phyloP scores from a whole-genome alignment of 2,329 filamentous ascomycete species.

The Cercospora sp. region DNA sequence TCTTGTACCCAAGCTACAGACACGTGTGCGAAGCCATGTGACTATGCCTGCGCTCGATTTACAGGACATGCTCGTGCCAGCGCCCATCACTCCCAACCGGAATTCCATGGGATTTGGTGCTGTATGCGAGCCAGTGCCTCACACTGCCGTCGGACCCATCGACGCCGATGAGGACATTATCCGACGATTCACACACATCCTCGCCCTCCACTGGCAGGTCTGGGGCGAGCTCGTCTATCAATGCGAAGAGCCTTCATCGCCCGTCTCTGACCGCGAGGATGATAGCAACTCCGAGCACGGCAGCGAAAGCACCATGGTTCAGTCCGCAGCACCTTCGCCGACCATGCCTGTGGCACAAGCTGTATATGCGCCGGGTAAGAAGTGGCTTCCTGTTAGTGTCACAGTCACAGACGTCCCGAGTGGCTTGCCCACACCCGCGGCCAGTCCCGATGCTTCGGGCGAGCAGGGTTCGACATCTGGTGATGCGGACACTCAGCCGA shows the following conservation, averaged over 20 bases:
- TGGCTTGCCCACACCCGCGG: slow-evolving; percentile 27
- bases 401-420: slow-evolving; percentile 33
- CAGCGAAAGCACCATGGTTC: slow-evolving; percentile 25
- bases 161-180: slow-evolving; percentile 60
- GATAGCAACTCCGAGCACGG: slow-evolving; percentile 27
- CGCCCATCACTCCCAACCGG: slow-evolving; percentile 15
- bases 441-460: slow-evolving; percentile 15
- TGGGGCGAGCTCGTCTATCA: slow-evolving; percentile 76
- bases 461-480: slow-evolving; percentile 5
- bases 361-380: slow-evolving; percentile 33
- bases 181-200: slow-evolving; percentile 76
- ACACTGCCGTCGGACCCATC: slow-evolving; percentile 15
- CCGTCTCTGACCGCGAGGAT: slow-evolving; percentile 22
- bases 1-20: slow-evolving; percentile 40
- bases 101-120: slow-evolving; percentile 33
- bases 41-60: slow-evolving; percentile 45
- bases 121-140: slow-evolving; percentile 28
- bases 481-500: slow-evolving; percentile 8
- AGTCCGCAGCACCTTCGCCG: slow-evolving; percentile 24
- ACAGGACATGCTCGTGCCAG: slow-evolving; percentile 45
- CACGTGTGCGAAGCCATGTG: slow-evolving; percentile 37
- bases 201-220: slow-evolving; percentile 84
- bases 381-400: slow-evolving; percentile 35
- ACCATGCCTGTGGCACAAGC: slow-evolving; percentile 36
- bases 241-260: slow-evolving; percentile 14